Conservation (phyloP, 1,284 basidiomycete genomes). For the Marasmius oreades region DNA sequence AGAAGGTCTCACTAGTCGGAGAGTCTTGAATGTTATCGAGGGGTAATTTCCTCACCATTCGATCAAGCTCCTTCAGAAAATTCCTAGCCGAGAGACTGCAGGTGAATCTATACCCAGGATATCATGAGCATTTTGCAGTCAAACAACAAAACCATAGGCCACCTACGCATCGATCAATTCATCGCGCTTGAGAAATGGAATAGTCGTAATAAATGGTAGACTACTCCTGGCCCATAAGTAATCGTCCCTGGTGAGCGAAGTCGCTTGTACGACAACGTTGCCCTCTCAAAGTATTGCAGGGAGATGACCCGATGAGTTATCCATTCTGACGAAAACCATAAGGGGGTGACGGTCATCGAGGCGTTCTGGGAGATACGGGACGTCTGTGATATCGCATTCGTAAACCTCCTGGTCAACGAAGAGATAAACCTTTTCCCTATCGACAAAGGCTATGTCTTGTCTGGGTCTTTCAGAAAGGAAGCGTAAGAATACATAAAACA, state of each 20-base stretch:
- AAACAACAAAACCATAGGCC: not conserved
- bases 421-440: not conserved
- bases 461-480: not conserved
- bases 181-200: not conserved
- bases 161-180: not conserved
- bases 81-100: not conserved
- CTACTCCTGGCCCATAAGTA: not conserved
- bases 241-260: not conserved
- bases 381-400: not conserved
- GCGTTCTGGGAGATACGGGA: not conserved
- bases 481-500: not conserved
- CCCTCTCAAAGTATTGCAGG: not conserved
- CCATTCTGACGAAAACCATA: not conserved
- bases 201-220: not conserved
- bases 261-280: not conserved
- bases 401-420: not conserved
- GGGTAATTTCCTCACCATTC: not conserved
- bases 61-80: not conserved
- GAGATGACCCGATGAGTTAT: not conserved
- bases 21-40: not conserved
- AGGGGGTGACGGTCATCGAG: not conserved
- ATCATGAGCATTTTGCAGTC: not conserved
- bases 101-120: not conserved
- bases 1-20: not conserved
- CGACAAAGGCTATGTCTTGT: not conserved